phyloP scores from a whole-genome alignment of 2,329 filamentous ascomycete species.

The Beauveria sp. region DNA sequence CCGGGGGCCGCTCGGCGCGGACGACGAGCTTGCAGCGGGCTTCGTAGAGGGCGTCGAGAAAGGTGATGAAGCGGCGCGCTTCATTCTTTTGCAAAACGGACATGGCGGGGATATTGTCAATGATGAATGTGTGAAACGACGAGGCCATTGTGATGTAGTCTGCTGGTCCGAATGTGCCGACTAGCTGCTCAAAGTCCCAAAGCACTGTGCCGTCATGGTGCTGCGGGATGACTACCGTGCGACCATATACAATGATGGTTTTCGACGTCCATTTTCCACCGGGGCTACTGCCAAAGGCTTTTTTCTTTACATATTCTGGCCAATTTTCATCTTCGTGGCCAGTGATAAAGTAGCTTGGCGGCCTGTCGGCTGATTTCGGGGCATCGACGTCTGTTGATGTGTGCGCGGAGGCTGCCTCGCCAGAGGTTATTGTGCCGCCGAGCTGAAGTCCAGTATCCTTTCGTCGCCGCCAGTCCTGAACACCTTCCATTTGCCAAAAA shows the following conservation, averaged over 20 bases:
- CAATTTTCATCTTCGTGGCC: conserved; percentile 24
- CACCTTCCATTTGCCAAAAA: conserved; percentile 76
- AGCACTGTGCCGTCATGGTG: conserved; percentile 50
- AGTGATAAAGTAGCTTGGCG: conserved; percentile 23
- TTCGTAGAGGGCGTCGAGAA: conserved; percentile 75
- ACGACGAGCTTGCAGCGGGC: conserved; percentile 70
- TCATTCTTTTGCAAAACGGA: conserved; percentile 68
- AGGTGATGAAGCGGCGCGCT: conserved; percentile 69
- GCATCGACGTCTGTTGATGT: conserved; percentile 8
- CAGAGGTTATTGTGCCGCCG: neutral
- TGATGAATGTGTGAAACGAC: conserved; percentile 69
- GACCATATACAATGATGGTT: conserved; percentile 52
- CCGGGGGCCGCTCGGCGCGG: conserved; percentile 58
- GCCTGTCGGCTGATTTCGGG: conserved; percentile 18
- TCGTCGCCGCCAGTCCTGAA: conserved; percentile 60
- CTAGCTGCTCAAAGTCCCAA: conserved; percentile 64
- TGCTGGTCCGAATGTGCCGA: conserved; percentile 63
- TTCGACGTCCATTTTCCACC: conserved; percentile 34
- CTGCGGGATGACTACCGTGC: conserved; percentile 50
- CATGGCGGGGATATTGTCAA: conserved; percentile 62
- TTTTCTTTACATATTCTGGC: conserved; percentile 16
- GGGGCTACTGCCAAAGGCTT: conserved; percentile 17
- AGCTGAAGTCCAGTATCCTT: conserved; percentile 28
- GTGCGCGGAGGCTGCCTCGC: neutral
- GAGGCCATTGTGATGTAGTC: conserved; percentile 79